Base-by-base conservation (phyloP, 225 moss, liverwort and hornwort genomes). In the Asterella californica region DNA sequence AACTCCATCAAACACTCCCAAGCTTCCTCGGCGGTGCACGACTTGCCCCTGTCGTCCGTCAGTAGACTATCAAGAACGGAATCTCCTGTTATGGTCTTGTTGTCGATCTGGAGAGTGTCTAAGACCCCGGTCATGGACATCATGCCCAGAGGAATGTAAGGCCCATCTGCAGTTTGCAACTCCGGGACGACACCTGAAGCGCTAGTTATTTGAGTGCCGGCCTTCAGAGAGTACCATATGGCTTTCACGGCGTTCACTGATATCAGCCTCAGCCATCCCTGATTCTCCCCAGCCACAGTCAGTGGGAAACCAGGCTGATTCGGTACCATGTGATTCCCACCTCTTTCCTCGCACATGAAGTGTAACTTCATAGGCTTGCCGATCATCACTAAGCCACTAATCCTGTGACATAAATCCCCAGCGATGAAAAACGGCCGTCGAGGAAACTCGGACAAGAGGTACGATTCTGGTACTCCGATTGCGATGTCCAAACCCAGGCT, bases 291-390 rank as follows among this genome's bases (percentile, higher is more conserved):
- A 11, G 67, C 68, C 52, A 82, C 76, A 21, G 32, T 82, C 68
- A 82, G 68, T 34, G 33, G 42, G 22, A 82, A 67, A 22, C 82
- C 82, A 27, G 76, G 66, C 46, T 82, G 82, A 34, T 77, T 72
- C 2, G 54, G 67, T 48, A 82, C 82, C 55, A 67, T 68, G 52
- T 76, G 82, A 22, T 68, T 77, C 15, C 60, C 76, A 24, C 21
- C 36, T 53, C 70, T 57, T 69, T 76, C 66, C 70, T 82, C 82
- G 77, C 82, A 77, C 82, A 82, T 70, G 46, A 82, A 72, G 60
- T 82, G 82, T 17, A 82, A 38, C 70, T 69, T 82, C 64, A 76
- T 75, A 37, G 77, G 55, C 70, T 82, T 82, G 12, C 76, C 67
- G 10, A 77, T 42, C 22, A 54, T 42, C 38, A 82, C 76, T 12